A percentile compares a stretch with the other conserved stretches of the same genome.
Conservation (phyloP, 768 basidiomycete genomes). For the Hebeloma cylindrosporum region DNA sequence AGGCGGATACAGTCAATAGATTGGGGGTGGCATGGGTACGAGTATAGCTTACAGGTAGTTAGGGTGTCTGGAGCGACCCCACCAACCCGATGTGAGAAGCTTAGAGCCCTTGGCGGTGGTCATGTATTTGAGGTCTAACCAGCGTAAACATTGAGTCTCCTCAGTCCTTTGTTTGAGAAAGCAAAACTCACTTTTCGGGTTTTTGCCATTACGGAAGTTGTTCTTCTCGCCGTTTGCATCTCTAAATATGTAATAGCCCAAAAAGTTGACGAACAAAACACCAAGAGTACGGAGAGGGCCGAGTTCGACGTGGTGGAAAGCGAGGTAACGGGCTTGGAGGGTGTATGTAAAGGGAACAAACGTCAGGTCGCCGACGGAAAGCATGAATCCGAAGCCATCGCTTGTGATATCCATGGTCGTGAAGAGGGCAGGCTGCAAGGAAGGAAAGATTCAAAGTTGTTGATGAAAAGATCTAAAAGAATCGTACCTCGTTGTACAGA, state of each 20-base stretch:
- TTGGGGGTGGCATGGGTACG: neutral
- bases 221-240: constrained; percentile 91
- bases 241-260: constrained; percentile 93
- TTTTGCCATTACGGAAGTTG: constrained; percentile 88
- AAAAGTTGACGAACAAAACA: constrained; percentile 62
- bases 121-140: constrained; percentile 72
- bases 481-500: constrained; percentile 82
- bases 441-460: constrained; percentile 1
- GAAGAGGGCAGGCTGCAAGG: constrained; percentile 72
- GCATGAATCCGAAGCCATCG: constrained; percentile 99
- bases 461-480: neutral
- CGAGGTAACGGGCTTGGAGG: constrained; percentile 93
- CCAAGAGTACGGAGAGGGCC: constrained; percentile 54
- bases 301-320: constrained; percentile 82
- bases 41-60: constrained; percentile 69
- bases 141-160: constrained; percentile 5
- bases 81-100: constrained; percentile 95
- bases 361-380: constrained; percentile 84
- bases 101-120: constrained; percentile 85
- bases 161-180: neutral
- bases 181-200: constrained; percentile 78
- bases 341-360: constrained; percentile 97
- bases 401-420: constrained; percentile 98
- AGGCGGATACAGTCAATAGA: neutral
- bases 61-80: constrained; percentile 92